These are phyloP conservation scores for Tetracladium maxilliforme DNA, from an alignment of 2,329 filamentous ascomycete species.

Conservation along the genomic window DNA sequence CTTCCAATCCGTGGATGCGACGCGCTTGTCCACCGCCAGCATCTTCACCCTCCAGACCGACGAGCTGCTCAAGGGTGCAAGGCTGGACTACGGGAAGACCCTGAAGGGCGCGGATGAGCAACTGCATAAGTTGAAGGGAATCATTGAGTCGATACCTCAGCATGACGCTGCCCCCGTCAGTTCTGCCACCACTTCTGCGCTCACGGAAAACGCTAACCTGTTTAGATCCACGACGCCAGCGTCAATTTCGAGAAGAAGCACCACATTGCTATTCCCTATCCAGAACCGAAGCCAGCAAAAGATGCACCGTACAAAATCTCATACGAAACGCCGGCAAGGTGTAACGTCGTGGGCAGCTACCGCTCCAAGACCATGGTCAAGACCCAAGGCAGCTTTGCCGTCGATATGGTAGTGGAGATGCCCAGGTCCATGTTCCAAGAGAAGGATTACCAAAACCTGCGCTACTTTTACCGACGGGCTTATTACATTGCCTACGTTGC, in stretches of 20 bases:
- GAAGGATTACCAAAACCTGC: conserved; percentile 84
- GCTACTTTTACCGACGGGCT: conserved; percentile 88
- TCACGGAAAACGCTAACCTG: conserved; percentile 1
- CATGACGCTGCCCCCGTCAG: conserved; percentile 27
- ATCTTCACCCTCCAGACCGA: conserved; percentile 55
- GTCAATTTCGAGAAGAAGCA: conserved; percentile 52
- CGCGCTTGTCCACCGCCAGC: conserved; percentile 52
- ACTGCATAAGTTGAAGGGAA: conserved; percentile 35
- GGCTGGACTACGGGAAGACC: conserved; percentile 41
- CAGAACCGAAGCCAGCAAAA: conserved; percentile 60
- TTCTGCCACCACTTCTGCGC: conserved; percentile 1
- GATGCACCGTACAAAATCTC: conserved; percentile 72
- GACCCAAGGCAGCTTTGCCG: conserved; percentile 36
- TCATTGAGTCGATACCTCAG: conserved; percentile 40
- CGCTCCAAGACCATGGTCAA: conserved; percentile 60
- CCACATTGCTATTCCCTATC: conserved; percentile 67
- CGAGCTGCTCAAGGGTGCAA: conserved; percentile 41
- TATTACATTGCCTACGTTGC: conserved; percentile 82
- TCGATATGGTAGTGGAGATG: conserved; percentile 85
- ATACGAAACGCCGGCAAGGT: conserved; percentile 58
- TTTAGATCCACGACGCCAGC: conserved; percentile 53
- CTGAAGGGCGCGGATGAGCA: conserved; percentile 34
- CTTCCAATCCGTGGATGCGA: conserved; percentile 29
- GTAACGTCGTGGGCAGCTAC: conserved; percentile 86
- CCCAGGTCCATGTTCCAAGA: conserved; percentile 70